These are phyloP conservation scores for Neofusicoccum kwambonambiense DNA, from an alignment of 2,329 filamentous ascomycete species.

Conservation along the genomic window DNA sequence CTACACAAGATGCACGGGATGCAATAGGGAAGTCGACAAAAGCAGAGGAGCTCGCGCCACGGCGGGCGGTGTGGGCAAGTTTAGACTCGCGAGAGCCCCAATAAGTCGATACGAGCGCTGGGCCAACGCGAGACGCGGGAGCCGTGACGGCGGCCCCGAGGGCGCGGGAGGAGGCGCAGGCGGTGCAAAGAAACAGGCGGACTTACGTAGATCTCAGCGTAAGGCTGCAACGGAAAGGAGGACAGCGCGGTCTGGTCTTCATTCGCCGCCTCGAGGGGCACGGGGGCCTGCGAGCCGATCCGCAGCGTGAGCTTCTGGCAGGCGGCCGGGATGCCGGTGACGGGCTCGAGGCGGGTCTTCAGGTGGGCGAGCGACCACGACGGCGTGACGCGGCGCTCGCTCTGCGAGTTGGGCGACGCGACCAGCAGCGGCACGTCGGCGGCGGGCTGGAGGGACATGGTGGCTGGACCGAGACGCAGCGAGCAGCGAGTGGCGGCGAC, in stretches of 20 bases:
- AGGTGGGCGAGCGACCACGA: slow-evolving; percentile 85
- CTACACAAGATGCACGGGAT: neutral
- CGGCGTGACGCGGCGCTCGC: slow-evolving; percentile 87
- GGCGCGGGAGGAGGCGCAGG: slow-evolving; percentile 1
- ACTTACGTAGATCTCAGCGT: slow-evolving; percentile 80
- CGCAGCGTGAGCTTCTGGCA: slow-evolving; percentile 75
- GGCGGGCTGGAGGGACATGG: slow-evolving; percentile 25
- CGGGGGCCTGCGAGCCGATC: slow-evolving; percentile 59
- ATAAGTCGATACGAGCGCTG: slow-evolving; percentile 26
- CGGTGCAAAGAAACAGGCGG: slow-evolving; percentile 19
- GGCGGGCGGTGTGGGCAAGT: neutral
- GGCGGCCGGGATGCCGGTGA: slow-evolving; percentile 85
- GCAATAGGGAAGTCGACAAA: neutral
- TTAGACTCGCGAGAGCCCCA: neutral
- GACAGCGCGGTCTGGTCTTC: slow-evolving; percentile 69
- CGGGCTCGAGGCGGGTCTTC: slow-evolving; percentile 83
- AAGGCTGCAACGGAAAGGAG: slow-evolving; percentile 66
- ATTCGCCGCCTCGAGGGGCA: slow-evolving; percentile 66
- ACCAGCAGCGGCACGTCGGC: slow-evolving; percentile 75
- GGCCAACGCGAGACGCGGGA: too few relatives aligned
- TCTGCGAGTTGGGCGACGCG: slow-evolving; percentile 72
- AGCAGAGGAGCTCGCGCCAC: neutral
- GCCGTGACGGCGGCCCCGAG: too few relatives aligned
- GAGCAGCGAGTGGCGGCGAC: neutral
- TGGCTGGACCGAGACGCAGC: neutral